These are phyloP conservation scores for Trichoderma asperelloides DNA, from an alignment of 495 filamentous ascomycete genomes.

Conservation along the genomic window DNA sequence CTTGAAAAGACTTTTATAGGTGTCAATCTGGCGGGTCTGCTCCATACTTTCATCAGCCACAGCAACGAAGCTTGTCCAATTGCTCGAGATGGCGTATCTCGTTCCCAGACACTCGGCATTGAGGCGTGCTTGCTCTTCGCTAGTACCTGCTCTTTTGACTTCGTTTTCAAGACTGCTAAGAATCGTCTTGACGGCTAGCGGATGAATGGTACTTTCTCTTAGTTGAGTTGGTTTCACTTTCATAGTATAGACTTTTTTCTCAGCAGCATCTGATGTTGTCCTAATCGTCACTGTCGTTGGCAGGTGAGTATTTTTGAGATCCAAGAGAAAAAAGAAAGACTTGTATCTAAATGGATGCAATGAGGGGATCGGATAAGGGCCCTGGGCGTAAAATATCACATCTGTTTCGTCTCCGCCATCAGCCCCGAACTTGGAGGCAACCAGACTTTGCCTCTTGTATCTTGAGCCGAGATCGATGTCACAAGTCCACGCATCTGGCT, in stretches of 20 bases:
- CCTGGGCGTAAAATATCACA: neutral
- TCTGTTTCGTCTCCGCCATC: neutral
- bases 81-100: constrained; percentile 12
- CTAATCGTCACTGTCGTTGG: neutral
- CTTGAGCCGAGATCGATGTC: neutral
- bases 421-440: neutral
- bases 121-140: neutral
- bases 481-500: neutral
- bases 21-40: neutral
- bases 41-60: neutral
- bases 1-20: neutral
- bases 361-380: neutral
- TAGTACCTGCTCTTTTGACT: neutral
- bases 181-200: neutral
- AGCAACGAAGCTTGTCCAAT: constrained; percentile 17
- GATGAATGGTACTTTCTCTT: neutral
- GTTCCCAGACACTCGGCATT: constrained; percentile 10
- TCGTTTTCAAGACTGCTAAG: neutral
- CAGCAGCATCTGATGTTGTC: neutral
- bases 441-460: neutral
- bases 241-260: neutral
- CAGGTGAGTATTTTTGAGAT: neutral
- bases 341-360: neutral
- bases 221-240: neutral
- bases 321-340: neutral